Percentiles rank a stretch among this genome's conserved stretches.
These are phyloP conservation scores for Malus orientalis DNA, from an alignment of 306 rosid species.

Conservation along the genomic window DNA sequence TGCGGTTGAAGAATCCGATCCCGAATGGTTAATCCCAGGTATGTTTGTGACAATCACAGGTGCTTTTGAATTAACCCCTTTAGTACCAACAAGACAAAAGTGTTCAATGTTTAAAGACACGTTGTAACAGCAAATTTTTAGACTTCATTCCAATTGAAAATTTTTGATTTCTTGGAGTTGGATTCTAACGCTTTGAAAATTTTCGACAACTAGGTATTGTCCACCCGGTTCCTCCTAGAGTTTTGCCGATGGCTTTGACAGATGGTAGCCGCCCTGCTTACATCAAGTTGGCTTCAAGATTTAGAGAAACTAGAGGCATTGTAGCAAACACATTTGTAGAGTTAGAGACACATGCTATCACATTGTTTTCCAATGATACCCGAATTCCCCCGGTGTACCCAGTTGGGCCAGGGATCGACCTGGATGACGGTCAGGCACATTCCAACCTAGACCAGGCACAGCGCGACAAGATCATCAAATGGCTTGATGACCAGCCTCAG, in stretches of 20 bases:
- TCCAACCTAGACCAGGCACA: slow-evolving; percentile 28
- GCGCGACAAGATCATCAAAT: slow-evolving; percentile 33
- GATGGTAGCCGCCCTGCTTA: slow-evolving; percentile 43
- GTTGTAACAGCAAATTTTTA: too few species aligned
- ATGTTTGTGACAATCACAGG: not conserved
- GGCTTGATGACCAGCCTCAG: slow-evolving; percentile 48
- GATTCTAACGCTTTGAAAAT: not conserved
- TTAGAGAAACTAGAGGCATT: slow-evolving; percentile 44
- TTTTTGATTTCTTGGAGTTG: not conserved
- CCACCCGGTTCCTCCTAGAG: slow-evolving; percentile 27
- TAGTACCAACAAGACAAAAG: too few species aligned
- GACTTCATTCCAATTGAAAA: too few species aligned
- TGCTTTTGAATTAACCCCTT: too few species aligned
- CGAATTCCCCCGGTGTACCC: slow-evolving; percentile 43
- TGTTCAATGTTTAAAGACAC: too few species aligned
- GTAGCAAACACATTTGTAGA: slow-evolving; percentile 45
- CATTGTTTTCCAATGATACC: slow-evolving; percentile 17
- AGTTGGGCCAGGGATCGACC: slow-evolving; percentile 48
- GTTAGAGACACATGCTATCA: slow-evolving; percentile 31
- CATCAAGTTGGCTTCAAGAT: slow-evolving; percentile 27
- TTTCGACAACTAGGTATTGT: not conserved
- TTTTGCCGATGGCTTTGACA: slow-evolving; percentile 30
- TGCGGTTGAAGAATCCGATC: slow-evolving; percentile 28
- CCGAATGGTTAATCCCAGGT: slow-evolving; percentile 32
- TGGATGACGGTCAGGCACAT: slow-evolving; percentile 14